phyloP scores from a whole-genome alignment of 2,329 filamentous ascomycete species.

The Monilinia fructigena region DNA sequence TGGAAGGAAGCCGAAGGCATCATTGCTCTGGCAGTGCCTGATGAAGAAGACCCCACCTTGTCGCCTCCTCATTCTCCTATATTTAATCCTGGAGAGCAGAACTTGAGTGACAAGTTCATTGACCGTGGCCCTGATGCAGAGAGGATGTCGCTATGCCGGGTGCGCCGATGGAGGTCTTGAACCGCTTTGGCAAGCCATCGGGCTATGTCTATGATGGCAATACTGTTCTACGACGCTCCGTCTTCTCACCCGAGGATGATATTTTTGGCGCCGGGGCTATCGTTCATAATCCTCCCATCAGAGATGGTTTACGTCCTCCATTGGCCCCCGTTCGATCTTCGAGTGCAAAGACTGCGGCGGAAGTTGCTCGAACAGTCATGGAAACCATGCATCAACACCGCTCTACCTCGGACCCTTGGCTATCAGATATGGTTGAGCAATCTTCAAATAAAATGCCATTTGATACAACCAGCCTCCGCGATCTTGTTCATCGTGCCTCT shows the following conservation, averaged over 20 bases:
- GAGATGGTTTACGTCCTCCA: constrained; percentile 41
- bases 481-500: constrained; percentile 61
- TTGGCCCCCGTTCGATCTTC: constrained; percentile 32
- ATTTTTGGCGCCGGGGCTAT: constrained; percentile 51
- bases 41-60: constrained; percentile 53
- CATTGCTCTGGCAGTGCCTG: constrained; percentile 76
- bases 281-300: constrained; percentile 34
- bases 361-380: constrained; percentile 59
- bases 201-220: constrained; percentile 50
- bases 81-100: constrained; percentile 47
- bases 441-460: constrained; percentile 58
- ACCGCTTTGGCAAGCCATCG: constrained; percentile 31
- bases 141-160: constrained; percentile 48
- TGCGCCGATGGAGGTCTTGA: constrained; percentile 47
- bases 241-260: constrained; percentile 65
- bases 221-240: constrained; percentile 55
- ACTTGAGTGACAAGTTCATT: constrained; percentile 45
- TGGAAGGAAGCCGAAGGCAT: constrained; percentile 86
- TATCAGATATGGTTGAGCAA: constrained; percentile 35
- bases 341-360: constrained; percentile 43
- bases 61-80: constrained; percentile 36
- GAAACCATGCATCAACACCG: constrained; percentile 60
- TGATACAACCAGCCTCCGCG: constrained; percentile 66
- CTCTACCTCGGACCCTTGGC: constrained; percentile 45
- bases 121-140: constrained; percentile 44